Evolutionary conservation across 2,329 filamentous ascomycete species (phyloP), one percentile per base, ranked within the genome.

Genomic region (Pseudomassariella vexata): DNA sequence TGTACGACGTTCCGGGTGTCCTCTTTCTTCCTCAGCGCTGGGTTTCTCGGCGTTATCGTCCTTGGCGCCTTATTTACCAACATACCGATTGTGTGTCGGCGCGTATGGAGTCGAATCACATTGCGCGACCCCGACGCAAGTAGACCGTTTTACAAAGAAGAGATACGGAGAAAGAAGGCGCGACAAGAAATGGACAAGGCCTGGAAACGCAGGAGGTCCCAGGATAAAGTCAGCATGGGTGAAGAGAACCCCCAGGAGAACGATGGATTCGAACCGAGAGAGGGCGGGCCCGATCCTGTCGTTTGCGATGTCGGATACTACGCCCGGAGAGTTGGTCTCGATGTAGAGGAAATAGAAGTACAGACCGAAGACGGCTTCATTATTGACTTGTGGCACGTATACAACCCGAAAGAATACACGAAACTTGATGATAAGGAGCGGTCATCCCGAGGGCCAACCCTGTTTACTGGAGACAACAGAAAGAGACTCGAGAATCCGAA

Each of bases 331-430:
- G 87, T 95, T 10, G 90, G 90, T 1, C 70, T 96, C 1, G 87
- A 95, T 39, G 76, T 87, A 16, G 89, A 95, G 50, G 73, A 74
- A 8, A 85, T 87, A 48, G 70, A 85, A 30, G 88, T 95, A 0
- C 82, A 94, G 56, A 95, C 90, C 0, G 89, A 95, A 54, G 90
- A 96, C 49, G 89, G 89, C 1, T 95, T 95, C 52, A 76, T 95
- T 27, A 83, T 95, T 40, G 78, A 84, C 15, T 67, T 95, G 2
- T 94, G 85, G 81, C 90, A 95, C 55, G 70, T 95, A 17, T 94
- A 85, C 54, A 82, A 95, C 41, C 90, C 90, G 0, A 73, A 70
- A 29, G 82, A 90, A 38, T 82, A 87, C 50, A 66, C 63, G 0
- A 68, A 70, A 2, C 56, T 71, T 5, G 49, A 64, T 0, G 53